These are phyloP conservation scores for Polytrichum commune DNA, from an alignment of 225 moss, liverwort and hornwort genomes.

Conservation along the genomic window DNA sequence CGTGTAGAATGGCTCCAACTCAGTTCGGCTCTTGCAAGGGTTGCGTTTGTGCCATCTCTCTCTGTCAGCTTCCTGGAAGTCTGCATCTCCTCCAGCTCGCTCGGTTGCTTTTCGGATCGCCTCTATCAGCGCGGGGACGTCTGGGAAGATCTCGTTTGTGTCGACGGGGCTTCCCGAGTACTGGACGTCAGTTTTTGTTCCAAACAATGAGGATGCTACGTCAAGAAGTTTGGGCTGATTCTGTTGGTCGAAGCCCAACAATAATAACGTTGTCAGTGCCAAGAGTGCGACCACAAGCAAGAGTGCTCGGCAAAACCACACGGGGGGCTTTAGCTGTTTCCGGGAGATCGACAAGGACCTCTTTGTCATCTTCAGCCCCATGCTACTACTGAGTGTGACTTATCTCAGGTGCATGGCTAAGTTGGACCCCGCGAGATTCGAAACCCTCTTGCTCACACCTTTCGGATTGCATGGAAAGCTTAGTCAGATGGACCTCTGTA, in stretches of 20 bases:
- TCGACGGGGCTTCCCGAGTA: neutral
- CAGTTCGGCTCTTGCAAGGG: constrained; percentile 63
- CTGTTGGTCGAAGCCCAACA: constrained; percentile 29
- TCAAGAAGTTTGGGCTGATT: constrained; percentile 24
- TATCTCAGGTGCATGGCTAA: too few relatives aligned
- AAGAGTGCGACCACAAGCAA: constrained; percentile 11
- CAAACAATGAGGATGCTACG: constrained; percentile 23
- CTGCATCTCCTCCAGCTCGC: neutral
- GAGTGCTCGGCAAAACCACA: constrained; percentile 25
- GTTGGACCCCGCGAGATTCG: too few relatives aligned
- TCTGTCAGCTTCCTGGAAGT: constrained; percentile 31
- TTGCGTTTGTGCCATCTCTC: constrained; percentile 37
- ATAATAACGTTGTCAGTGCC: constrained; percentile 29
- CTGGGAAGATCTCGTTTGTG: constrained; percentile 6
- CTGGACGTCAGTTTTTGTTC: constrained; percentile 1
- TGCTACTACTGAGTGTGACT: neutral
- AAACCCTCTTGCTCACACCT: too few relatives aligned
- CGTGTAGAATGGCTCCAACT: constrained; percentile 54
- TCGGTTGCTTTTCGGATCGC: constrained; percentile 20
- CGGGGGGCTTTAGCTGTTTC: neutral
- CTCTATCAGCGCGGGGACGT: constrained; percentile 36
- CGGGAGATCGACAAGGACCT: constrained; percentile 21
- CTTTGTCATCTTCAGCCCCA: constrained; percentile 23
- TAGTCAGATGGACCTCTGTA: too few relatives aligned
- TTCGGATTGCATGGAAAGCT: too few relatives aligned